Evolutionary conservation across 148 eudicot species (phyloP).

Genomic region (Fagopyrum esculentum): DNA sequence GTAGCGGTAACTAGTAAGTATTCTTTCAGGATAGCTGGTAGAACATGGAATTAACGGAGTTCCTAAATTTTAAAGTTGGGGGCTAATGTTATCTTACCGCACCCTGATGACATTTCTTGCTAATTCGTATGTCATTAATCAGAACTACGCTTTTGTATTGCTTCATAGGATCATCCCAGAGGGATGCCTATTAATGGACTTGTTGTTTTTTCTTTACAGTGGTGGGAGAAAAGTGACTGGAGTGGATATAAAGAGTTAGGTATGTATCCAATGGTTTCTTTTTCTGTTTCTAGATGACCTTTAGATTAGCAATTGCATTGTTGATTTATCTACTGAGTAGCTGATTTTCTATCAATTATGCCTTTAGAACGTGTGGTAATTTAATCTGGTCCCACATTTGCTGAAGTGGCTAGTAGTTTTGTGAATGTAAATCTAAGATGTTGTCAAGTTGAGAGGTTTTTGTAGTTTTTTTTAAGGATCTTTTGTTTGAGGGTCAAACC

Average conservation of each 20-base stretch:
- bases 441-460: too few relatives aligned
- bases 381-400: not conserved
- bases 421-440: too few relatives aligned
- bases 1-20: too few relatives aligned
- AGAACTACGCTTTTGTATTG: conserved; percentile 16
- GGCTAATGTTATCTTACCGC: too few relatives aligned
- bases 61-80: too few relatives aligned
- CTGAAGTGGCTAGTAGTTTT: too few relatives aligned
- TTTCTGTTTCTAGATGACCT: not conserved
- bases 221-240: conserved; percentile 99
- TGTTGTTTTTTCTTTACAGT: conserved; percentile 88
- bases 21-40: too few relatives aligned
- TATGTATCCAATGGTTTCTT: conserved; percentile 22
- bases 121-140: not conserved
- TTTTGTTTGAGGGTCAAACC: too few relatives aligned
- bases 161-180: conserved; percentile 54
- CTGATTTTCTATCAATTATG: not conserved
- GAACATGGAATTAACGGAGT: too few relatives aligned
- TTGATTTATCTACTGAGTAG: too few relatives aligned
- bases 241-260: conserved; percentile 98
- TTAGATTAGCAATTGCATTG: not conserved
- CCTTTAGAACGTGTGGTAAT: too few relatives aligned
- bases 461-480: too few relatives aligned
- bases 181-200: conserved; percentile 62
- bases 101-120: not conserved